These are phyloP conservation scores for Corinectria fuckeliana DNA, from an alignment of 2,329 filamentous ascomycete species.

Conservation along the genomic window DNA sequence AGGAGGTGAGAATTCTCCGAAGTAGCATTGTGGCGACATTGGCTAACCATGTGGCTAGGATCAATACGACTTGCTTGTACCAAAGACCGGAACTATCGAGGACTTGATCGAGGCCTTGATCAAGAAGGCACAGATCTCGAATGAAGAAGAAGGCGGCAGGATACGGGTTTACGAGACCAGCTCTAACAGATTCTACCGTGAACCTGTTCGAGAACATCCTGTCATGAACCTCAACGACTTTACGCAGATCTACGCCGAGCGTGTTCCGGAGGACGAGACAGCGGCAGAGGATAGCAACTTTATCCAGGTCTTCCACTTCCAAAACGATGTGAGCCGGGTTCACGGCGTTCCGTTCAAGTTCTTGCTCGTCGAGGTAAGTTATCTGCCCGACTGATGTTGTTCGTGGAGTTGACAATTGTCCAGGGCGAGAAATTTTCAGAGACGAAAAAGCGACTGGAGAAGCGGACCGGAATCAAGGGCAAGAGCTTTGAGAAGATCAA, in stretches of 20 bases:
- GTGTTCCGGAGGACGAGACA: conserved; percentile 75
- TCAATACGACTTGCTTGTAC: conserved; percentile 80
- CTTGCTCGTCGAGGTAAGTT: conserved; percentile 76
- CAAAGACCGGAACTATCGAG: conserved; percentile 81
- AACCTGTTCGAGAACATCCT: conserved; percentile 71
- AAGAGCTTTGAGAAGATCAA: conserved; percentile 99
- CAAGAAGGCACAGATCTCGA: conserved; percentile 80
- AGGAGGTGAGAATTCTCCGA: conserved; percentile 68
- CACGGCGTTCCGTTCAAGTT: conserved; percentile 95
- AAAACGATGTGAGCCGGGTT: conserved; percentile 81
- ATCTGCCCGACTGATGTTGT: background rate
- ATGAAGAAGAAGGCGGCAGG: conserved; percentile 71
- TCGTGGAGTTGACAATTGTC: conserved; percentile 8
- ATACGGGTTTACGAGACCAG: conserved; percentile 86
- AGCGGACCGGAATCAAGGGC: conserved; percentile 91
- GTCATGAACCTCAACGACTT: conserved; percentile 90
- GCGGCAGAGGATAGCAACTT: conserved; percentile 64
- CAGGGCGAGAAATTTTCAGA: conserved; percentile 87
- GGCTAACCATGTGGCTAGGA: conserved; percentile 59
- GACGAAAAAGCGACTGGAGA: conserved; percentile 92
- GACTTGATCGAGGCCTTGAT: conserved; percentile 79
- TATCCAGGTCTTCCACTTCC: conserved; percentile 89
- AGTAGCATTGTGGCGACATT: background rate
- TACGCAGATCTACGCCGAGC: conserved; percentile 80
- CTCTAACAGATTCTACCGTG: conserved; percentile 82